Evolutionary conservation across 2,329 filamentous ascomycete genomes (phyloP).

Genomic region (Ophiostoma sp.): DNA sequence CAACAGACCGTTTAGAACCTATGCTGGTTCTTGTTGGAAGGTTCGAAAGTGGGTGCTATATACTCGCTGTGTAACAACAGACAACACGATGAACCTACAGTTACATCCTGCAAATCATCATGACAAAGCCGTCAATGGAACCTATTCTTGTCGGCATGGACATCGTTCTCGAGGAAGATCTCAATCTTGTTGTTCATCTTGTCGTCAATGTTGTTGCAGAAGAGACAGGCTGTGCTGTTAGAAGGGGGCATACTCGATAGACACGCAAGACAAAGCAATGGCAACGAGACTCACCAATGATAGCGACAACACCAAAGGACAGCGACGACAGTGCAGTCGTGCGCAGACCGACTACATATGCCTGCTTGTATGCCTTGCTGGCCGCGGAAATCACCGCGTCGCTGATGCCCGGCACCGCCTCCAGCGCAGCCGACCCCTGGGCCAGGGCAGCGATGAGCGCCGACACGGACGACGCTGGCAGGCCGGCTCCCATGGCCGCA

Average conservation of each 20-base stretch:
- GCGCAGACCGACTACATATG: constrained; percentile 31
- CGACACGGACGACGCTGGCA: not conserved
- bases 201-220: constrained; percentile 26
- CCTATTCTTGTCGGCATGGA: constrained; percentile 32
- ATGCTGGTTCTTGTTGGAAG: not conserved
- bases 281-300: constrained; percentile 24
- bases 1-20: constrained; percentile 26
- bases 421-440: not conserved
- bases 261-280: constrained; percentile 26
- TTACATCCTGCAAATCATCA: not conserved
- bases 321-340: constrained; percentile 32
- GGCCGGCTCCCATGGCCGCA: not conserved
- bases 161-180: constrained; percentile 35
- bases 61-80: not conserved
- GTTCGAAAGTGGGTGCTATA: not conserved
- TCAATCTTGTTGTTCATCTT: constrained; percentile 37
- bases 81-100: not conserved
- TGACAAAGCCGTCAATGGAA: constrained; percentile 17
- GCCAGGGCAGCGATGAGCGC: not conserved
- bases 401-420: not conserved
- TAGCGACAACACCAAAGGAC: constrained; percentile 32
- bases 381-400: constrained; percentile 27
- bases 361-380: constrained; percentile 31
- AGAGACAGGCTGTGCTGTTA: constrained; percentile 14
- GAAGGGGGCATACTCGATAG: too few relatives aligned